Evolutionary conservation across 2,329 filamentous ascomycete genomes (phyloP).

Genomic region (Seiridium cupressi): DNA sequence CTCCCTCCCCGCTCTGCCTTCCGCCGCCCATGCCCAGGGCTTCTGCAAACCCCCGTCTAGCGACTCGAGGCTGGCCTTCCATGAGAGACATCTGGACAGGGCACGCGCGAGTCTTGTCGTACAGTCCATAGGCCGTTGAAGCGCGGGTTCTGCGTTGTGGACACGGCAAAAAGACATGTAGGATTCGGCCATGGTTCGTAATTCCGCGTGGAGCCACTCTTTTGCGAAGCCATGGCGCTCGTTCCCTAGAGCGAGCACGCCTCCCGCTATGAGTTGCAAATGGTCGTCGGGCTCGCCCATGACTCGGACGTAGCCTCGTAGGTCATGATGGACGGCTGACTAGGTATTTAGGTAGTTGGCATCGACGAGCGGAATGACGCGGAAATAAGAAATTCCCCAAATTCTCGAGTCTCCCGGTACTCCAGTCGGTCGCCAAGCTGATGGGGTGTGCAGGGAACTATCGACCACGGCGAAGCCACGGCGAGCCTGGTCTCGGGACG

Average conservation of each 20-base stretch:
- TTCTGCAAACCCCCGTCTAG: neutral
- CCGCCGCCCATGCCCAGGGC: too few species aligned
- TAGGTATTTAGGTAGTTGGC: neutral
- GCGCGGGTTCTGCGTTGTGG: too few species aligned
- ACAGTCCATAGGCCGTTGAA: too few species aligned
- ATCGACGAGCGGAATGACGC: neutral
- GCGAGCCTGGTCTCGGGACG: neutral
- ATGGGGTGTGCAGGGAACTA: neutral
- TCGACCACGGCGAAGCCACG: neutral
- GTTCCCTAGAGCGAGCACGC: too few species aligned
- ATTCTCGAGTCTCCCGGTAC: neutral
- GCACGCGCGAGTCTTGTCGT: too few species aligned
- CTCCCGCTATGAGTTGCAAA: too few species aligned
- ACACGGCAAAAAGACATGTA: too few species aligned
- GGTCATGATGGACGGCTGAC: neutral
- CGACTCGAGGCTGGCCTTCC: neutral
- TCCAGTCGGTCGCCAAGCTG: neutral
- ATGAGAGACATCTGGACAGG: neutral
- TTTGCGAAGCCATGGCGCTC: too few species aligned
- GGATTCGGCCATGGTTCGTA: too few species aligned
- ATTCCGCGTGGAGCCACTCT: too few species aligned
- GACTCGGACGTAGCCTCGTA: neutral
- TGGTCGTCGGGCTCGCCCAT: neutral
- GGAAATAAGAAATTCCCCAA: constrained; percentile 1
- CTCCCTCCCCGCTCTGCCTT: neutral